A percentile compares a stretch with the other conserved stretches of the same genome.
Conservation (phyloP, 2,329 filamentous ascomycete genomes). For the Mycosphaerelloides madeirae region DNA sequence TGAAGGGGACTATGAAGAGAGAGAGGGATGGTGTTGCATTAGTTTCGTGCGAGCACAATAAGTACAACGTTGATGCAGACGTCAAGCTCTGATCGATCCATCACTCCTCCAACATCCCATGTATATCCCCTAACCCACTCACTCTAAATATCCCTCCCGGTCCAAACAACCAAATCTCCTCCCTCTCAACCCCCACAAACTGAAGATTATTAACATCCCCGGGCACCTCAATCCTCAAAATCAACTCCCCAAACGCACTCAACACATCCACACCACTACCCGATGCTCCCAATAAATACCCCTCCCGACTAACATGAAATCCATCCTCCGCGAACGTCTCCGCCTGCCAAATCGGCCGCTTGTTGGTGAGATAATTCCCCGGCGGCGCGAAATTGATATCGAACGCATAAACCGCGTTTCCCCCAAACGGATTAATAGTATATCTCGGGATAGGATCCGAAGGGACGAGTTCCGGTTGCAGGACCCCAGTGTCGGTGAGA, state of each 20-base stretch:
- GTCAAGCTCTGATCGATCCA: conserved; percentile 10
- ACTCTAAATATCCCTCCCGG: conserved; percentile 15
- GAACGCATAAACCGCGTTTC: conserved; percentile 17
- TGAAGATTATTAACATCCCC: conserved; percentile 20
- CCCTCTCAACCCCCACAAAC: conserved; percentile 13
- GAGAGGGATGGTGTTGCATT: conserved; percentile 20
- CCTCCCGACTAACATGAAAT: conserved; percentile 18
- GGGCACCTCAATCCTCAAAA: conserved; percentile 18
- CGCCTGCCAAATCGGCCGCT: conserved; percentile 17
- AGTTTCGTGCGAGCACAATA: conserved; percentile 23
- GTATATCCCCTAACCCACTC: too few species aligned
- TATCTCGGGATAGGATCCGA: conserved; percentile 9
- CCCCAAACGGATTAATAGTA: conserved; percentile 11
- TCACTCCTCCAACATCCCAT: background rate
- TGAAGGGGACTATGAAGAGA: conserved; percentile 19
- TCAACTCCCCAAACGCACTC: conserved; percentile 15
- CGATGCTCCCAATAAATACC: conserved; percentile 17
- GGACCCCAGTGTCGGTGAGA: conserved; percentile 39
- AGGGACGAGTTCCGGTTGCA: background rate
- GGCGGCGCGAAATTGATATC: conserved; percentile 15
- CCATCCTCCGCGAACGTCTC: conserved; percentile 18
- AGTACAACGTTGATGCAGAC: conserved; percentile 24
- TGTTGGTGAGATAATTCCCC: conserved; percentile 16
- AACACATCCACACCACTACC: conserved; percentile 20
- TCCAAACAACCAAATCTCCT: conserved; percentile 20